Base-by-base conservation (phyloP, 2,329 filamentous ascomycete genomes). In the Trichoderma pleuroti region DNA sequence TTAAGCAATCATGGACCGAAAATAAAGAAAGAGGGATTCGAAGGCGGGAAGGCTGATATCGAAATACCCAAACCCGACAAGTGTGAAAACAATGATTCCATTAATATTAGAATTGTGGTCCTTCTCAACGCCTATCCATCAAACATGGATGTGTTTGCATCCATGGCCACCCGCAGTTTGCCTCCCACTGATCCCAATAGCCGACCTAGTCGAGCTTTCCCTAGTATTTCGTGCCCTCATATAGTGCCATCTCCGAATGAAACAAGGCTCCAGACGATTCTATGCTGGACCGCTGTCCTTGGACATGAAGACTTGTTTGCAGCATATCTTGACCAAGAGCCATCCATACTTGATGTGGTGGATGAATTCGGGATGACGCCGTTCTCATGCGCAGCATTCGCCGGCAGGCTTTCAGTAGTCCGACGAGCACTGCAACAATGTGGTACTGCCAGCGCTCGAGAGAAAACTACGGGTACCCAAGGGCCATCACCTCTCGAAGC, bases 331-430 rank as follows among this genome's bases (percentile, higher is more conserved):
- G 62, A 65, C 21, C 62, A 54, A 54, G 28, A 3, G 2, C 62
- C 62, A 14, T 18, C 10, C 1, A 16, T 49, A 0, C 42, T 65
- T 16, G 10, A 24, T 6, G n/a, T 54, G 12, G 42, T 54, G 18
- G 62, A 65, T 36, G 42, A 49, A 5, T 54, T 65, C 3, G 62
- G 62, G 16, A 54, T 52, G 62, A 65, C 62, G 4, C 62, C 62
- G 0, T 65, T 65, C 9, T 65, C 62, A 11, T 36, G 42, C 18
- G 62, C 42, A 1, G 62, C 62, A 1, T 32, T 26, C 1, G 32
- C n/a, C 5, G 62, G 62, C 0, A 5, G 12, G 3, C 26, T 1
- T 18, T 2, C 30, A 26, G 5, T 65, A 1, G 18, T 65, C 14
- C 14, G 2, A 10, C n/a, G 4, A 5, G 62, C 62, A 5, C n/a